phyloP scores from a whole-genome alignment of 331 rosid genomes.

The Pyracantha coccinea region DNA sequence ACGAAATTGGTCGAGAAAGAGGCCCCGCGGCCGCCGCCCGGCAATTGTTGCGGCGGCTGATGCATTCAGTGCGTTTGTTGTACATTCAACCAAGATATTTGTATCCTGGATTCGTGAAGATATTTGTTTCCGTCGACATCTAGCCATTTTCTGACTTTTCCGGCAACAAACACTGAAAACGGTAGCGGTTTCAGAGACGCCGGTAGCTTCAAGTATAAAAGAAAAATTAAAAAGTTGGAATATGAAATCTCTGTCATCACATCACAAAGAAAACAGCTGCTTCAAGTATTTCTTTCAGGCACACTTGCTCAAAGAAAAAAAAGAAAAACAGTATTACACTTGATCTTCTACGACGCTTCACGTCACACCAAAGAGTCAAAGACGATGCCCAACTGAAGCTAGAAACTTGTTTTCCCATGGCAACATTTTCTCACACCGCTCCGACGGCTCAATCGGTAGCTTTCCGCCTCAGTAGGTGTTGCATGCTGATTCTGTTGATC shows the following conservation, averaged over 20 bases:
- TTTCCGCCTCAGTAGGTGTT: conserved; percentile 46
- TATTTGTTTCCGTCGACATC: too few species aligned
- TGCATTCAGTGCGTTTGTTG: too few species aligned
- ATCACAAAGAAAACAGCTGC: not conserved
- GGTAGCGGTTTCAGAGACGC: too few species aligned
- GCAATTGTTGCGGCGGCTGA: too few species aligned
- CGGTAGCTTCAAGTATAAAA: too few species aligned
- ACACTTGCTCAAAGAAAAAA: not conserved
- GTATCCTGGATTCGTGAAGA: too few species aligned
- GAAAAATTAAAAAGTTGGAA: not conserved
- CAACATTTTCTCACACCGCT: not conserved
- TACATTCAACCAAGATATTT: too few species aligned
- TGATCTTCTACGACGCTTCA: not conserved
- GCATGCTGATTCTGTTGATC: conserved; percentile 46
- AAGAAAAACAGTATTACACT: not conserved
- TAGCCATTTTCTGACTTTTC: too few species aligned
- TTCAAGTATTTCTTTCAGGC: not conserved
- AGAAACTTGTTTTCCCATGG: not conserved
- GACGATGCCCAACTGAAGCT: not conserved
- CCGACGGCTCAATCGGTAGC: conserved; percentile 12
- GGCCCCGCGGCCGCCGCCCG: fast-evolving
- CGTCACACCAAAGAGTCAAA: not conserved
- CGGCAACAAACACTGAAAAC: too few species aligned
- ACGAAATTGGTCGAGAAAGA: too few species aligned
- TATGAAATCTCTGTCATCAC: not conserved